phyloP scores from a whole-genome alignment of 441 rosid genomes.

The Gossypium trilobum region DNA sequence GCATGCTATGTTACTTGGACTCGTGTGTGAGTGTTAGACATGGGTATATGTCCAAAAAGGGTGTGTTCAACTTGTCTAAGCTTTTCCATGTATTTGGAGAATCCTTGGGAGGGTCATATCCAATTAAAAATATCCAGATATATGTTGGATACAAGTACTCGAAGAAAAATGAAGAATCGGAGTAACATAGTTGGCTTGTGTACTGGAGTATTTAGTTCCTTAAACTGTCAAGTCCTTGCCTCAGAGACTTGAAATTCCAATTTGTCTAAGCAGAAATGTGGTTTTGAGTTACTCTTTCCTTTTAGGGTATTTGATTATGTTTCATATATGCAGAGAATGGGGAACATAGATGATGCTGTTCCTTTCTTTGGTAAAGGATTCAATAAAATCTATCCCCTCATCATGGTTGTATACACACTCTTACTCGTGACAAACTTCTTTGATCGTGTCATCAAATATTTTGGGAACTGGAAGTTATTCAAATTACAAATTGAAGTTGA shows the following conservation, averaged over 20 bases:
- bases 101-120: too few relatives aligned
- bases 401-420: slow-evolving; percentile 68
- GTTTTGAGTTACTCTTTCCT: background rate
- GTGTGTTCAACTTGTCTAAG: too few relatives aligned
- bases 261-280: background rate
- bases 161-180: too few relatives aligned
- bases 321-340: slow-evolving; percentile 59
- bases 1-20: too few relatives aligned
- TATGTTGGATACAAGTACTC: too few relatives aligned
- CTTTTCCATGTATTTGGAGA: too few relatives aligned
- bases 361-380: slow-evolving; percentile 59
- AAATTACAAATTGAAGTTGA: slow-evolving; percentile 48
- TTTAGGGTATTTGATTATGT: background rate
- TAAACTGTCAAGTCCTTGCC: background rate
- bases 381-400: slow-evolving; percentile 73
- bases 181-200: background rate
- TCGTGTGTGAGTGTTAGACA: too few relatives aligned
- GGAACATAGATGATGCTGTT: slow-evolving; percentile 57
- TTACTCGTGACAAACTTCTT: slow-evolving; percentile 68
- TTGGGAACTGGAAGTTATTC: slow-evolving; percentile 69
- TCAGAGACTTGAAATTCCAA: background rate
- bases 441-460: slow-evolving; percentile 51
- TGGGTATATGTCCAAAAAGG: too few relatives aligned
- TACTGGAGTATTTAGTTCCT: background rate
- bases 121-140: too few relatives aligned